phyloP scores from a whole-genome alignment of 2,329 filamentous ascomycete species.

The Lomentospora prolificans region DNA sequence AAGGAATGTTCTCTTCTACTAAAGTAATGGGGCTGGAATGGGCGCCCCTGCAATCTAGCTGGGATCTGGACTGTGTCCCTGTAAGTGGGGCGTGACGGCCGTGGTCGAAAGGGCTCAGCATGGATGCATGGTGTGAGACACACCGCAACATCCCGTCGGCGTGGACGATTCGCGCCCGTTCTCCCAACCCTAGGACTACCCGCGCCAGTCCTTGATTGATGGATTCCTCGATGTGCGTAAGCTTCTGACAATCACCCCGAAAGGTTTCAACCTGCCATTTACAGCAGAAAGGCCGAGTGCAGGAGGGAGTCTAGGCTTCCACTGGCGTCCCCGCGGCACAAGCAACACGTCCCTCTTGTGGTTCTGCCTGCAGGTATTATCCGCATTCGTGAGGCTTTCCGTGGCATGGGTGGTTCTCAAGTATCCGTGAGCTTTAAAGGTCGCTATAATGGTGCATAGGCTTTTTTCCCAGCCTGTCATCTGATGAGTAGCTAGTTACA shows the following conservation, averaged over 20 bases:
- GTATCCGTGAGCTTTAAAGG: not conserved
- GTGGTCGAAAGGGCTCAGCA: not conserved
- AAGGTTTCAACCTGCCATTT: not conserved
- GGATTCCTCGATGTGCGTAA: not conserved
- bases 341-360: too few species aligned
- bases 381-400: too few species aligned
- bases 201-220: not conserved
- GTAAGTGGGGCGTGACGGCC: not conserved
- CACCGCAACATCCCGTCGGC: not conserved
- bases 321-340: too few species aligned
- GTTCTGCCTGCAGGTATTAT: too few species aligned
- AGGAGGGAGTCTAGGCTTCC: too few species aligned
- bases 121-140: not conserved
- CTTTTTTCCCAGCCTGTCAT: not conserved
- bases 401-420: not conserved
- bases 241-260: not conserved
- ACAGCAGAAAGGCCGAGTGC: not conserved
- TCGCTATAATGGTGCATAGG: not conserved
- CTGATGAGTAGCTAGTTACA: not conserved
- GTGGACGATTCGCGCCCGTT: not conserved
- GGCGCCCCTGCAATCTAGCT: not conserved
- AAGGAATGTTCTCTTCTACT: not conserved
- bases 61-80: not conserved
- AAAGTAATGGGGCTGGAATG: not conserved
- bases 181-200: not conserved